phyloP scores from a whole-genome alignment of 192 early-diverging fungal species.

The Spinellus fusiger region DNA sequence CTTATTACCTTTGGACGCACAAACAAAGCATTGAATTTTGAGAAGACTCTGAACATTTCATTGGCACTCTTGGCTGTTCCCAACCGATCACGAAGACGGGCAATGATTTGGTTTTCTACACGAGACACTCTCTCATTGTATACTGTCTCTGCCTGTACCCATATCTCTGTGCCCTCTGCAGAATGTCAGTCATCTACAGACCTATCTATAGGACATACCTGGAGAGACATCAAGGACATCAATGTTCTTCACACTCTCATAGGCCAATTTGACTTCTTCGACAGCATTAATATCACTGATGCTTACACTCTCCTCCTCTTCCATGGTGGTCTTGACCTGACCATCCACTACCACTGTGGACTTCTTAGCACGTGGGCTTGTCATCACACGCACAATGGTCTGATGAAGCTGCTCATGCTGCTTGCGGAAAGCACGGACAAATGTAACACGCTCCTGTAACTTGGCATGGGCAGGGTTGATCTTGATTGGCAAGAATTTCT shows the following conservation, averaged over 20 bases:
- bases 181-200: no score
- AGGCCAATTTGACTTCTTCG: constrained; percentile 84
- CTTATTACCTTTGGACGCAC: constrained; percentile 82
- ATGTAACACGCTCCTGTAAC: constrained; percentile 89
- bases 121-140: constrained; percentile 95
- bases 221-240: constrained; percentile 92
- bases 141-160: constrained; percentile 81
- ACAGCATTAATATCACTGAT: constrained; percentile 70
- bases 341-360: constrained; percentile 35
- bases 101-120: constrained; percentile 98
- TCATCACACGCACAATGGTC: constrained; percentile 93
- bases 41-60: constrained; percentile 99
- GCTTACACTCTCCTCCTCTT: constrained; percentile 45
- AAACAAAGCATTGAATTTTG: constrained; percentile 99
- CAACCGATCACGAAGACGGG: constrained; percentile 84
- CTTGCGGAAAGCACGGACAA: constrained; percentile 87
- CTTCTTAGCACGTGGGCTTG: constrained; percentile 39
- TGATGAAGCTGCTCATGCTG: constrained; percentile 98
- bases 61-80: constrained; percentile 94
- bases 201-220: constrained; percentile 33
- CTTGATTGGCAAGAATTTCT: constrained; percentile 96
- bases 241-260: constrained; percentile 87
- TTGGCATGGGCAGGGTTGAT: constrained; percentile 85
- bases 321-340: constrained; percentile 24
- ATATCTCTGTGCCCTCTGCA: constrained; percentile 84